phyloP scores from a whole-genome alignment of 148 eudicot genomes.

The Nepenthes mirabilis region DNA sequence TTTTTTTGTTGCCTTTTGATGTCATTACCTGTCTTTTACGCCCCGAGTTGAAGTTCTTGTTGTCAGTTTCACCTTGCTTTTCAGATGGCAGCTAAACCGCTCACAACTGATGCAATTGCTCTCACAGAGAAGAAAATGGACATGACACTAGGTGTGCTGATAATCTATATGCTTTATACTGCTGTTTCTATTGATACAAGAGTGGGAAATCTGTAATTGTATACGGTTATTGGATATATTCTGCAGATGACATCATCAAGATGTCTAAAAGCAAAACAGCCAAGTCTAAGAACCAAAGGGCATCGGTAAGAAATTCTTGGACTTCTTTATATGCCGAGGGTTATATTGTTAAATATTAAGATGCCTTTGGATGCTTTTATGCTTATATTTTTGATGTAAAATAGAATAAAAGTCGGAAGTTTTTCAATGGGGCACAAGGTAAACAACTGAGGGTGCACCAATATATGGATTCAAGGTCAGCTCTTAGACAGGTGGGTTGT shows the following conservation, averaged over 20 bases:
- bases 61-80: neutral
- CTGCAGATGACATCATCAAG: constrained; percentile 90
- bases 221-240: constrained; percentile 12
- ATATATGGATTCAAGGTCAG: constrained; percentile 65
- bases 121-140: constrained; percentile 94
- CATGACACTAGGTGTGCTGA: constrained; percentile 69
- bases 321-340: neutral
- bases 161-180: neutral
- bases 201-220: neutral
- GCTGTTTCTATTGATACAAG: neutral
- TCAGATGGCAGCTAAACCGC: constrained; percentile 79
- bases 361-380: neutral
- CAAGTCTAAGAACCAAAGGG: constrained; percentile 55
- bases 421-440: constrained; percentile 36
- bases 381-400: constrained; percentile 2
- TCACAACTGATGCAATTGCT: constrained; percentile 69
- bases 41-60: too few relatives aligned
- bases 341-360: neutral
- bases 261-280: constrained; percentile 50
- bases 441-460: constrained; percentile 40
- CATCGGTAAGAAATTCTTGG: constrained; percentile 33
- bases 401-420: constrained; percentile 51
- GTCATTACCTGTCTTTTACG: too few relatives aligned
- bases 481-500: constrained; percentile 64
- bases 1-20: too few relatives aligned